Conservation (phyloP, 1,284 basidiomycete genomes). For the Grifola frondosa region DNA sequence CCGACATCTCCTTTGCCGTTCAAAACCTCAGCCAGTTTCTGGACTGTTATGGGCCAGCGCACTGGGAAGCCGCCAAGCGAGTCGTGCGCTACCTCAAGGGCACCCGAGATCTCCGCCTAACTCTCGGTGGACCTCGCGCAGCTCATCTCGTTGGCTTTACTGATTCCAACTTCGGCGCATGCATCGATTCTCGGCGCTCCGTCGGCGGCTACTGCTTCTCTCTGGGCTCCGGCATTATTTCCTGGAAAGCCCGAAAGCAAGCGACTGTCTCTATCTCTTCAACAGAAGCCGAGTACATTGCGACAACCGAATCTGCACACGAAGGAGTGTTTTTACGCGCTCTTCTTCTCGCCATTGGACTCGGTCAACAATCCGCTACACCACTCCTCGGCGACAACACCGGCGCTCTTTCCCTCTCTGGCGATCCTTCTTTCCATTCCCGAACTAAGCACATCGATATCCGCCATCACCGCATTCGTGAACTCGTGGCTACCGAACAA, state of each 20-base stretch:
- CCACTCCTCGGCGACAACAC: slow-evolving; percentile 16
- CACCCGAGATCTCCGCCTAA: slow-evolving; percentile 32
- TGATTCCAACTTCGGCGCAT: slow-evolving; percentile 33
- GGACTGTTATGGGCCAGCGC: slow-evolving; percentile 8
- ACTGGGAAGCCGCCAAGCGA: slow-evolving; percentile 26
- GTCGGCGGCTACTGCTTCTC: slow-evolving; percentile 30
- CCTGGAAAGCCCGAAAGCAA: slow-evolving; percentile 33
- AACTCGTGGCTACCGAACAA: slow-evolving; percentile 4
- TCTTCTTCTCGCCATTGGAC: slow-evolving; percentile 9
- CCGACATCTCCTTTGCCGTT: slow-evolving; percentile 17
- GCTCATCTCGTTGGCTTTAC: slow-evolving; percentile 35
- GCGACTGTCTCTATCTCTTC: slow-evolving; percentile 27
- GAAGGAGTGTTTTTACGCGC: slow-evolving; percentile 26
- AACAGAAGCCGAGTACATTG: slow-evolving; percentile 31
- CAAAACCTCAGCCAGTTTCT: slow-evolving; percentile 17
- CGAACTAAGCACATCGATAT: slow-evolving; percentile 21
- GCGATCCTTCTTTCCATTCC: slow-evolving; percentile 12
- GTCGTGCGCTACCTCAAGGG: slow-evolving; percentile 34
- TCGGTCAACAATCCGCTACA: neutral
- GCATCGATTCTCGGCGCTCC: slow-evolving; percentile 14
- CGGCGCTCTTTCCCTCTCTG: slow-evolving; percentile 11
- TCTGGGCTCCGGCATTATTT: slow-evolving; percentile 26
- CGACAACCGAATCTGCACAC: slow-evolving; percentile 15
- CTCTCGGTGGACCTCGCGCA: slow-evolving; percentile 24
- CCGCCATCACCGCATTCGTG: slow-evolving; percentile 17